Conservation (phyloP, 1,284 basidiomycete species). For the Abortiporus biennis region DNA sequence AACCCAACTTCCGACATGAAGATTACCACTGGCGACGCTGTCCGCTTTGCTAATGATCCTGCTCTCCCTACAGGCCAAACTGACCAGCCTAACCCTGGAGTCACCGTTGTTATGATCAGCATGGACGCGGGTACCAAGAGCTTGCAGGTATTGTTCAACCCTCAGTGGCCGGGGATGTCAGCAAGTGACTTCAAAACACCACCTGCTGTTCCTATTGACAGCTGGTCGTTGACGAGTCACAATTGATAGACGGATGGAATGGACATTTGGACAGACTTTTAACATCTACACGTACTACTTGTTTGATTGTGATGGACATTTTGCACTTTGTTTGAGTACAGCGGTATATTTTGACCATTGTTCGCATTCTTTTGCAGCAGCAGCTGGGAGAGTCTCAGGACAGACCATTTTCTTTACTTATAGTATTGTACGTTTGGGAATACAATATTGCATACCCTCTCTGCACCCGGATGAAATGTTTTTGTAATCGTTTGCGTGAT, state of each 20-base stretch:
- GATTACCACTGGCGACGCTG: constrained; percentile 42
- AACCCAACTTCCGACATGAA: constrained; percentile 55
- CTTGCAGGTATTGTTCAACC: constrained; percentile 79
- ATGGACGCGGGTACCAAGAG: constrained; percentile 68
- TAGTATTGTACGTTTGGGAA: too few relatives aligned
- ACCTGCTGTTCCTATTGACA: constrained; percentile 53
- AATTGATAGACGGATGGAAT: constrained; percentile 26
- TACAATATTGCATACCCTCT: too few relatives aligned
- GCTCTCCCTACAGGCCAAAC: constrained; percentile 44
- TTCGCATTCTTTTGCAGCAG: too few relatives aligned
- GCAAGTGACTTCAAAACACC: constrained; percentile 62
- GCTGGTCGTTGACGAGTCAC: constrained; percentile 75
- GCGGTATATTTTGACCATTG: too few relatives aligned
- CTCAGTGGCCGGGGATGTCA: constrained; percentile 70
- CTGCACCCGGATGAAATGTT: too few relatives aligned
- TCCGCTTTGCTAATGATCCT: constrained; percentile 57
- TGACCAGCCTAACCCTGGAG: constrained; percentile 75
- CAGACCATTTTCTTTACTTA: too few relatives aligned
- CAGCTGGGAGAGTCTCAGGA: too few relatives aligned
- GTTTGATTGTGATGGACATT: too few relatives aligned
- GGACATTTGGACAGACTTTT: constrained; percentile 8
- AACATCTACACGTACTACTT: too few relatives aligned
- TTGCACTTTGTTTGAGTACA: too few relatives aligned
- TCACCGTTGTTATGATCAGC: constrained; percentile 76
- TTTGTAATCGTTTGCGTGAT: too few relatives aligned